A percentile compares a stretch with the other conserved stretches of the same genome.
Evolutionary conservation across 768 basidiomycete species (phyloP).

Genomic region (Rhizopogon vinicolor): DNA sequence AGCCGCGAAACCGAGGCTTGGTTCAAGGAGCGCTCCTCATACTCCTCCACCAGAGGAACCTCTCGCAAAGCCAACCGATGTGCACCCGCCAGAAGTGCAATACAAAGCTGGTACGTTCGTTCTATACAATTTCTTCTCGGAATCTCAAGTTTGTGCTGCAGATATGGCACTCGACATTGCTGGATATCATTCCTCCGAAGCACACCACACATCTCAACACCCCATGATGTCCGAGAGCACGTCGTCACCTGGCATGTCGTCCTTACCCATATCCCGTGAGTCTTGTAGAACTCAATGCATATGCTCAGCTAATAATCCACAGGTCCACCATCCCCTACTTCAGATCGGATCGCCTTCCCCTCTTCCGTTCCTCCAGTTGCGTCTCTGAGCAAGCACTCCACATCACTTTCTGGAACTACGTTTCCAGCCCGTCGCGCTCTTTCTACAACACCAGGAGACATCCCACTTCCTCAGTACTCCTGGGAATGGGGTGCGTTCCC

Average conservation of each 20-base stretch:
- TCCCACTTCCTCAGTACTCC: conserved; percentile 56
- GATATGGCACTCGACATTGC: conserved; percentile 79
- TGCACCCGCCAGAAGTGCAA: conserved; percentile 48
- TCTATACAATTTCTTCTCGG: not conserved
- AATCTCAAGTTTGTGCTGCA: conserved; percentile 20
- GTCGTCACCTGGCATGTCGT: conserved; percentile 27
- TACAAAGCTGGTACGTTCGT: conserved; percentile 52
- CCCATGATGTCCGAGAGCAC: too few species aligned
- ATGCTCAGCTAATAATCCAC: not conserved
- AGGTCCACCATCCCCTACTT: not conserved
- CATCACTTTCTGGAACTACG: conserved; percentile 22
- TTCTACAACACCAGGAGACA: conserved; percentile 59
- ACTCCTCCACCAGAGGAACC: conserved; percentile 40
- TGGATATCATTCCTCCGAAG: conserved; percentile 61
- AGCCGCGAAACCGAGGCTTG: conserved; percentile 8
- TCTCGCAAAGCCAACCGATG: conserved; percentile 33
- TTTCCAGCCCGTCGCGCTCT: conserved; percentile 46
- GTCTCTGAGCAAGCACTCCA: conserved; percentile 6
- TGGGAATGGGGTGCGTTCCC: conserved; percentile 97
- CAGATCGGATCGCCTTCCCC: not conserved
- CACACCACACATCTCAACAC: conserved; percentile 7
- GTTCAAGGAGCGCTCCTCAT: conserved; percentile 14
- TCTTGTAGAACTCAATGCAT: not conserved
- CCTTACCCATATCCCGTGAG: conserved; percentile 36
- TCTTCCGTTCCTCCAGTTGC: conserved; percentile 8